Base-by-base conservation (phyloP, 1,139 yeast genomes). In the Candida glucosophila region DNA sequence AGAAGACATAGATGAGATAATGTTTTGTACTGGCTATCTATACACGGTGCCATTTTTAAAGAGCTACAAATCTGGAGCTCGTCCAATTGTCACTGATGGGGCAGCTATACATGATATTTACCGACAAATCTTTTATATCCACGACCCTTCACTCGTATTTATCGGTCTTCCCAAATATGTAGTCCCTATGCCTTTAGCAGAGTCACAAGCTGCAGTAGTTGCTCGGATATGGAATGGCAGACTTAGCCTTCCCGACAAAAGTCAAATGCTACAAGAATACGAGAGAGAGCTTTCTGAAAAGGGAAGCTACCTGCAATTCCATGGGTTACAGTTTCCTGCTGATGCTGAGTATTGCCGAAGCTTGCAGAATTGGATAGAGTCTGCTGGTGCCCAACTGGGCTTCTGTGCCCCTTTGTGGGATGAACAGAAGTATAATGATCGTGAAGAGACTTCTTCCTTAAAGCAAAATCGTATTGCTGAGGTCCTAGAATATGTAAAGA, bases 21-120 rank as follows among this genome's bases (percentile, higher is more conserved):
- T 68, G 4, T 65, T 61, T 35, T 67, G 73, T 40, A 68, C 74
- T 2, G 75, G 74, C 4, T 67, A 66, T 37, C 42, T 60, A 15
- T 65, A 63, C 39, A 49, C 50, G 26, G 33, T 62, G 17, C 71
- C 72, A 5, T 67, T 67, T 32, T 43, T 67, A 26, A 47, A 52
- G 27, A 38, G 51, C 9, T 48, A 55, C 29, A 23, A 30, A 4
- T 39, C 41, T 5, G 50, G 50, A 9, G 39, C 28, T 3, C 37
- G 40, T 6, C 46, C 48, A 9, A 37, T 53, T 5, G 35, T 53
- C 14, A 43, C 53, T 8, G 52, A 55, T 28, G 67, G 68, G 8
- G 27, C 34, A 4, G 52, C 46, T 22, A 43, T 65, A 11, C 42
- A 53, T 20, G 40, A 55, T 22, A 24, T 68, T 9, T 63, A 61